phyloP scores from a whole-genome alignment of 306 rosid species.

The Cicer chorassanicum region DNA sequence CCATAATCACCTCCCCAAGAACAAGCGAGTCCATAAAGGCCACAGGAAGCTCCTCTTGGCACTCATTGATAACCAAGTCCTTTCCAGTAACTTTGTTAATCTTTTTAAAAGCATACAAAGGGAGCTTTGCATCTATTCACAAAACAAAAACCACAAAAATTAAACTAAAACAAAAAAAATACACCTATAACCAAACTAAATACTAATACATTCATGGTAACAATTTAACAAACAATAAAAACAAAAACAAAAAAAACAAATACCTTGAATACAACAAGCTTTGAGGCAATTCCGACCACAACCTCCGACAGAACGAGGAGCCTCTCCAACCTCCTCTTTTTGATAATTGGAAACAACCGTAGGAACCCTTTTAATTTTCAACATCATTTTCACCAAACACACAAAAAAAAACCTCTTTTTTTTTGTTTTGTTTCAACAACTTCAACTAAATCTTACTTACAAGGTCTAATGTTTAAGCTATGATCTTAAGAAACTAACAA shows the following conservation, averaged over 20 bases:
- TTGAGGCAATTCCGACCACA: constrained; percentile 88
- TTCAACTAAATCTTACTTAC: constrained; percentile 1
- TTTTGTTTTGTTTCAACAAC: constrained; percentile 13
- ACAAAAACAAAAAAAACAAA: not conserved
- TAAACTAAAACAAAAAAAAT: not conserved
- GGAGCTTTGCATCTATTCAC: constrained; percentile 79
- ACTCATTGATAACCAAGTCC: constrained; percentile 43
- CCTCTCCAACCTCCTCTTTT: constrained; percentile 65
- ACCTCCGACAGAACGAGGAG: constrained; percentile 61
- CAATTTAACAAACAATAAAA: not conserved
- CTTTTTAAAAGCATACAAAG: constrained; percentile 82
- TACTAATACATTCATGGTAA: constrained; percentile 16
- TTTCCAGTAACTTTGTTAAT: constrained; percentile 46
- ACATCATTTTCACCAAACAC: constrained; percentile 52
- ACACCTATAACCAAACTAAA: not conserved
- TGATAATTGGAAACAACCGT: constrained; percentile 89
- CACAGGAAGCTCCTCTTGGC: constrained; percentile 65
- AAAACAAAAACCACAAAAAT: not conserved
- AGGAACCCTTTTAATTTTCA: constrained; percentile 92
- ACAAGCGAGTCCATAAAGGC: constrained; percentile 84
- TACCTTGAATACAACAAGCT: constrained; percentile 84
- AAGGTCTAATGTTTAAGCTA: not conserved
- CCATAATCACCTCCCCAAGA: constrained; percentile 73
- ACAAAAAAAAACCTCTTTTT: constrained; percentile 35
- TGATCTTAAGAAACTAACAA: not conserved